phyloP scores from a whole-genome alignment of 148 eudicot species.

The Fagopyrum tataricum region DNA sequence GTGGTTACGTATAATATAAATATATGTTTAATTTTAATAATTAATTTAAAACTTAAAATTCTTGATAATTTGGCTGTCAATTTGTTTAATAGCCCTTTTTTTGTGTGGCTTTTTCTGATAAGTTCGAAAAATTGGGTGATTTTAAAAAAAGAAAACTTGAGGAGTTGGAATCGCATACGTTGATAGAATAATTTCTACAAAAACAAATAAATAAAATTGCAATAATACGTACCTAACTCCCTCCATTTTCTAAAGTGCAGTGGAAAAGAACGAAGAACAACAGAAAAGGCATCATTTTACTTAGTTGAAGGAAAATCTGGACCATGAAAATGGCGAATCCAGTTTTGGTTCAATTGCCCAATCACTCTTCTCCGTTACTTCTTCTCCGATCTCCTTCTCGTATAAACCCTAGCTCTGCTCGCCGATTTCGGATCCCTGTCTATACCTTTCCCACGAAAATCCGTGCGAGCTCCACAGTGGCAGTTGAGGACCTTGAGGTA shows the following conservation, averaged over 20 bases:
- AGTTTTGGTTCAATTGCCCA: conserved; percentile 19
- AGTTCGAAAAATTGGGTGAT: no score
- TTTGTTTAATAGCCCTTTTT: no score
- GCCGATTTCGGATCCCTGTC: conserved; percentile 15
- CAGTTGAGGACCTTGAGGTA: conserved; percentile 22
- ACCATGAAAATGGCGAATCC: conserved; percentile 17
- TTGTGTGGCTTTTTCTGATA: no score
- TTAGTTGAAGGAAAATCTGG: neutral
- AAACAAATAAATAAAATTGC: neutral
- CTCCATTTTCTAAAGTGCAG: conserved; percentile 6
- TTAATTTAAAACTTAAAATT: no score
- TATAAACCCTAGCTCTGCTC: neutral
- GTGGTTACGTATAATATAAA: no score
- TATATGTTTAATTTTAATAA: no score
- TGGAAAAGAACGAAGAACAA: conserved; percentile 10
- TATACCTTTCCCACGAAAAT: conserved; percentile 18
- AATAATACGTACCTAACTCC: neutral
- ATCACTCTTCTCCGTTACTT: conserved; percentile 13
- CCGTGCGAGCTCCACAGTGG: conserved; percentile 26
- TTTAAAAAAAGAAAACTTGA: neutral
- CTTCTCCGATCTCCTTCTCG: conserved; percentile 19
- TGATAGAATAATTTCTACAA: neutral
- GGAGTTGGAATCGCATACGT: conserved; percentile 1
- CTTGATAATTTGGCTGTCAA: no score
- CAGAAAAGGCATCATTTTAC: neutral